Evolutionary conservation across 768 basidiomycete genomes (phyloP), one percentile per base, ranked within the genome.

Genomic region (Suillus subalutaceus): DNA sequence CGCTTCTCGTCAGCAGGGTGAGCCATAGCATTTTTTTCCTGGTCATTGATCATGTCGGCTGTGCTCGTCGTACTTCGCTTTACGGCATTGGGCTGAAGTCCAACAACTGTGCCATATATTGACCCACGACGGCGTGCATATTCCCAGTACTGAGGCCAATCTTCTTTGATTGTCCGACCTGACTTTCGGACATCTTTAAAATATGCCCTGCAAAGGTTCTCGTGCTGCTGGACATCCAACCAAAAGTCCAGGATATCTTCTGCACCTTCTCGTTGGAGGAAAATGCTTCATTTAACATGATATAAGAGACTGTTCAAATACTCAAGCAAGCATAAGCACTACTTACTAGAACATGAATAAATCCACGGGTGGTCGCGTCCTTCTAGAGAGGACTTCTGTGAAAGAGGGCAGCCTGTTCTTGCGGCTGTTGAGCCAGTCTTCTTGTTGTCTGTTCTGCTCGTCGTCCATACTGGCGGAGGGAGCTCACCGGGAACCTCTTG

Each of bases 211-310:
- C 97, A 99, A 41, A 99, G 88, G 75, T 98, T 98, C 81, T 99
- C 97, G 77, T 99, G 97, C 79, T 99, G 97, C 72, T 97, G 96
- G 7, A 99, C 97, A 76, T 99, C 97, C 37, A 99, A 86, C 96
- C 97, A 99, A 73, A 99, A 99, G 77, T 99, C 97, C 55, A 99
- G 81, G 59, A 96, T 92, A 77, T 99, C 97, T 75, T 99, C 97
- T 63, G 94, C 89, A 32, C 94, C 93, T 79, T 99, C 97, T 43
- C 95, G 88, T 76, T 99, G 97, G 43, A 99, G 82, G 78, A 98
- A 99, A 67, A 98, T 86, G 79, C 97, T 97, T 69, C 30, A 40
- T 20, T 35, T 8, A 56, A 65, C 18, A 18, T 18, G 66, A 63
- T 61, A 37, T 63, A 18, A 63, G 18, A 63, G 9, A 23, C 30